Evolutionary conservation across 1,284 basidiomycete species (phyloP).

Genomic region (Leccinum pachyderme): DNA sequence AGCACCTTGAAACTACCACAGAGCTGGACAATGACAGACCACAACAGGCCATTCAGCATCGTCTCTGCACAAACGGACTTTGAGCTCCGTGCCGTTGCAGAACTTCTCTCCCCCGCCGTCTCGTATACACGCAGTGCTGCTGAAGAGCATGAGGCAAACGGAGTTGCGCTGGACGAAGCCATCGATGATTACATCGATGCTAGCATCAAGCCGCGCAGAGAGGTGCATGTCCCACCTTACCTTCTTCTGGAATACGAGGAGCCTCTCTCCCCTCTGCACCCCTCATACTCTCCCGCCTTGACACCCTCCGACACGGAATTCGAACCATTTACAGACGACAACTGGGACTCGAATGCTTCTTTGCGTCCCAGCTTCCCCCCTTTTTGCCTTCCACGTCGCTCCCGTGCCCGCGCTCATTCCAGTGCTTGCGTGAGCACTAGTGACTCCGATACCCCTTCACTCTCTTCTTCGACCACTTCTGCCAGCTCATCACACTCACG

Average conservation of each 20-base stretch:
- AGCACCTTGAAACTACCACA: constrained; percentile 25
- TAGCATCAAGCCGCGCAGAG: constrained; percentile 10
- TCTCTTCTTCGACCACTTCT: constrained; percentile 41
- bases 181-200: constrained; percentile 32
- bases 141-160: constrained; percentile 31
- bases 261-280: constrained; percentile 27
- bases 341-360: constrained; percentile 25
- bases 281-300: constrained; percentile 20
- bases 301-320: constrained; percentile 37
- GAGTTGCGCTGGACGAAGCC: constrained; percentile 28
- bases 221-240: constrained; percentile 10
- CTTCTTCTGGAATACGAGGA: constrained; percentile 34
- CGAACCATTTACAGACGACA: constrained; percentile 33
- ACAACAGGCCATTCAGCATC: constrained; percentile 29
- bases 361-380: constrained; percentile 15
- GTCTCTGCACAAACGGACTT: constrained; percentile 38
- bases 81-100: constrained; percentile 39
- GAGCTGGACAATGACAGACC: constrained; percentile 17
- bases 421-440: constrained; percentile 31
- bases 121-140: constrained; percentile 20
- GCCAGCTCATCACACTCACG: constrained; percentile 40
- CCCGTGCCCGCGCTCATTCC: constrained; percentile 24
- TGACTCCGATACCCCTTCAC: constrained; percentile 45
- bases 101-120: constrained; percentile 35
- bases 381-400: constrained; percentile 28